Base-by-base conservation (phyloP, 768 basidiomycete species). In the Tylopilus intermedius region DNA sequence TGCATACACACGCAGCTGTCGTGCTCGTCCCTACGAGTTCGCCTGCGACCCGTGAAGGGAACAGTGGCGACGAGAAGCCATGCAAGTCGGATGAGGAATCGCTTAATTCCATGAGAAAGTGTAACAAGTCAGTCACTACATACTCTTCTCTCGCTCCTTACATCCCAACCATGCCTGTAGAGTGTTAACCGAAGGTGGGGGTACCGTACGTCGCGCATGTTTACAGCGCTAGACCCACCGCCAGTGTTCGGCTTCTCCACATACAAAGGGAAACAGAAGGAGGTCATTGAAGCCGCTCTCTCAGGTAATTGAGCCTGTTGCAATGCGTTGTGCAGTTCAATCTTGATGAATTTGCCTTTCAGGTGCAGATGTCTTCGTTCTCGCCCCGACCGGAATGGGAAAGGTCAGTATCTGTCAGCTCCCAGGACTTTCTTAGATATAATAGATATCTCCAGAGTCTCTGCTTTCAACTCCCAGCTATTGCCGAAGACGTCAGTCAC, bases 381-480 rank as follows among this genome's bases (percentile, higher is more conserved):
- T 91, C 3, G 90, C 90, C 15, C 89, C 90, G 0, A 93, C 91
- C 9, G 89, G 90, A 4, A 89, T 92, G 86, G 91, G 90, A 32
- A 93, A 93, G 78, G 90, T 85, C 32, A 29, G 37, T 61, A 63
- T 45, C 1, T 10, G 7, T 30, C 8, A 2, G 30, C 9, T 8
- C 30, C 30, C 0, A 30, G 2, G 5, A 30, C 8, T 30, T 30
- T 41, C 9, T 13, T 22, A 47, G 44, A 49, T 33, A 32, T 49
- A 40, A 43, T 47, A 5, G 21, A 30, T 30, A 10, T 30, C 9
- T 30, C 4, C 47, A 90, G 88, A 90, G 88, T 60, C 61, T 93
- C 4, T 93, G 90, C 67, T 93, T 92, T 62, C 90, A 92, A 70
- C 72, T 91, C 27, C 90, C 90, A 41, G 90, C 90, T 0, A 70